Evolutionary conservation across 495 filamentous ascomycete species (phyloP).

Genomic region (Xylaria bambusicola): DNA sequence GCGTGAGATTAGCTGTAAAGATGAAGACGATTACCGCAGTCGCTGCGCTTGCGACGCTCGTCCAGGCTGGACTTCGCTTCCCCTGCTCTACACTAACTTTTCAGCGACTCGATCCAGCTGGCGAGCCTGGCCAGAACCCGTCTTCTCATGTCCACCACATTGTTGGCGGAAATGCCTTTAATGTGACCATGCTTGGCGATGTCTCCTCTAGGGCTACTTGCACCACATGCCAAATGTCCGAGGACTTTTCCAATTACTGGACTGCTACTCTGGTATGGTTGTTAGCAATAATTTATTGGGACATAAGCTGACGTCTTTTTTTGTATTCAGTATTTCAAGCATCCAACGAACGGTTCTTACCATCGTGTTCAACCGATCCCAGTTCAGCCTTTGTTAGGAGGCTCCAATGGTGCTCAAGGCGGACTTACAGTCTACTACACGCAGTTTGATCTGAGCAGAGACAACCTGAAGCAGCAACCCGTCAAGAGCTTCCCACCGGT

Average conservation of each 20-base stretch:
- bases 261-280: conserved; percentile 19
- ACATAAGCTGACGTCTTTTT: not conserved
- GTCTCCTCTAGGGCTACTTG: conserved; percentile 44
- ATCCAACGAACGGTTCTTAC: conserved; percentile 51
- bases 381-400: conserved; percentile 31
- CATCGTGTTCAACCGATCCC: conserved; percentile 51
- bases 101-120: conserved; percentile 52
- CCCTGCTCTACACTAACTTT: conserved; percentile 51
- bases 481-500: conserved; percentile 55
- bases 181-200: conserved; percentile 50
- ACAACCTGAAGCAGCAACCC: conserved; percentile 35
- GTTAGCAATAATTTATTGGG: not conserved
- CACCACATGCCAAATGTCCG: conserved; percentile 51
- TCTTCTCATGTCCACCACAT: conserved; percentile 54
- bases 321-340: conserved; percentile 34
- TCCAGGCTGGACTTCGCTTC: conserved; percentile 51
- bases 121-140: conserved; percentile 47
- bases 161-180: conserved; percentile 55
- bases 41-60: conserved; percentile 38
- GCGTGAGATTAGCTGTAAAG: not conserved
- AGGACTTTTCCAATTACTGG: conserved; percentile 55
- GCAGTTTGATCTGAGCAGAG: conserved; percentile 49
- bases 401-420: conserved; percentile 46
- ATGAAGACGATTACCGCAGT: conserved; percentile 49
- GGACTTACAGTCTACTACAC: conserved; percentile 59